Evolutionary conservation across 2,329 filamentous ascomycete genomes (phyloP).

Genomic region (Ophiobolus disseminans): DNA sequence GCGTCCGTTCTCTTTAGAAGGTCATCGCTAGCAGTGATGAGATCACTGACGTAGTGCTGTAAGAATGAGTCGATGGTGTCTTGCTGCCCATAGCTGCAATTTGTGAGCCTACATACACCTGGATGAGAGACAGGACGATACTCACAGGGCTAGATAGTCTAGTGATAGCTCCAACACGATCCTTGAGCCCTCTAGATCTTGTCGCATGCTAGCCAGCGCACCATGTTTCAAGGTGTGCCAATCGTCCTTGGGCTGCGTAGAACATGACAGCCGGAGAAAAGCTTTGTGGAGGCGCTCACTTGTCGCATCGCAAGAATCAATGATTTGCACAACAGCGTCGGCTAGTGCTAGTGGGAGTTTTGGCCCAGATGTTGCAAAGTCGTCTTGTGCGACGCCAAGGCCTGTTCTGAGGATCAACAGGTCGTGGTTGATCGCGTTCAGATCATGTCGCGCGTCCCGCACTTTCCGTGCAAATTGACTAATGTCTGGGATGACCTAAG

Average conservation of each 20-base stretch:
- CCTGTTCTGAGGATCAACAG: constrained; percentile 42
- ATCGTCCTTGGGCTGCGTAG: constrained; percentile 24
- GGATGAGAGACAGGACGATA: neutral
- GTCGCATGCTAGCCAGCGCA: constrained; percentile 22
- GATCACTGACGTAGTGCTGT: constrained; percentile 20
- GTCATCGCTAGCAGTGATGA: constrained; percentile 27
- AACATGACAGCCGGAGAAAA: constrained; percentile 37
- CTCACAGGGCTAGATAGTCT: constrained; percentile 40
- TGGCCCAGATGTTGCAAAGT: constrained; percentile 30
- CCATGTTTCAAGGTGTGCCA: constrained; percentile 31
- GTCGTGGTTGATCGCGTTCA: constrained; percentile 40
- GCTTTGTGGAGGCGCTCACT: constrained; percentile 38
- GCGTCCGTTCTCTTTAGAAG: constrained; percentile 33
- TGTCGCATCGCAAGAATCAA: constrained; percentile 38
- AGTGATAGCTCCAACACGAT: constrained; percentile 39
- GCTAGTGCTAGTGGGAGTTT: constrained; percentile 30
- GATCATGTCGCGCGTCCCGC: constrained; percentile 42
- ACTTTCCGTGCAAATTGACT: constrained; percentile 39
- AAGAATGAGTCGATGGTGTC: constrained; percentile 29
- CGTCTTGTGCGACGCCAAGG: constrained; percentile 42
- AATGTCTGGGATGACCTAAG: constrained; percentile 39
- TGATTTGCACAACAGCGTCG: constrained; percentile 35
- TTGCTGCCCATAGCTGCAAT: constrained; percentile 25
- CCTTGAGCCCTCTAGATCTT: constrained; percentile 36
- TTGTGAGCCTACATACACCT: constrained; percentile 5